Evolutionary conservation across 345 rosid species (phyloP).

Genomic region (Gossypium arboreum): DNA sequence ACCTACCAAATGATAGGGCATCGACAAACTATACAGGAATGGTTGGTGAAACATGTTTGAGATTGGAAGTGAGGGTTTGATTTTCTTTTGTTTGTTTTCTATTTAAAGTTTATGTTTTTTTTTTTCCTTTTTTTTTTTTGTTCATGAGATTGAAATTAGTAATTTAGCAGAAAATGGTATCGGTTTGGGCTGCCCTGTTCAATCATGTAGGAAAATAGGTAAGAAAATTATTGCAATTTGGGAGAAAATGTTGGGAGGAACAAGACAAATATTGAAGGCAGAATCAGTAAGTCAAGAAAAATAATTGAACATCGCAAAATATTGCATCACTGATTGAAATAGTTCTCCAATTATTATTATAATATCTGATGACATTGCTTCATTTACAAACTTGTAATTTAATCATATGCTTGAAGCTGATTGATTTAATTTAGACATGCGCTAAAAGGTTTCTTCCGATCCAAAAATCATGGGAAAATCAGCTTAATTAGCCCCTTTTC

Average conservation of each 20-base stretch:
- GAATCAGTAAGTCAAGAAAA: background rate
- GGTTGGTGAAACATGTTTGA: background rate
- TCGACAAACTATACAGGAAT: background rate
- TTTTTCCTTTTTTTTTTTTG: rapidly evolving
- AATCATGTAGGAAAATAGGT: slow-evolving; percentile 4
- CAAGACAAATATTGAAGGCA: background rate
- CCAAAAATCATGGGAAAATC: slow-evolving; percentile 6
- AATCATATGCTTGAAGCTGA: slow-evolving; percentile 6
- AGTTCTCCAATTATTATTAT: background rate
- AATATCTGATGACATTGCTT: background rate
- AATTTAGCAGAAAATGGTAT: background rate
- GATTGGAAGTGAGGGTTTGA: background rate
- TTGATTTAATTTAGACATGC: slow-evolving; percentile 14
- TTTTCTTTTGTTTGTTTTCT: too few species aligned
- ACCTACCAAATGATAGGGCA: too few species aligned
- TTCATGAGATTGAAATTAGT: background rate
- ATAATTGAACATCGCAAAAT: background rate
- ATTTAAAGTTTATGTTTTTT: background rate
- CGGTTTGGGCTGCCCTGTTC: background rate
- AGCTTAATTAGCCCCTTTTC: background rate
- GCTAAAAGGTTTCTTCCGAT: background rate
- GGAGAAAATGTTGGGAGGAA: background rate
- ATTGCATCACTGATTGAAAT: background rate
- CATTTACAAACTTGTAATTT: background rate
- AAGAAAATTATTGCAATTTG: background rate